Base-by-base conservation (phyloP, 805 yeast genomes). In the Lachancea cidri region DNA sequence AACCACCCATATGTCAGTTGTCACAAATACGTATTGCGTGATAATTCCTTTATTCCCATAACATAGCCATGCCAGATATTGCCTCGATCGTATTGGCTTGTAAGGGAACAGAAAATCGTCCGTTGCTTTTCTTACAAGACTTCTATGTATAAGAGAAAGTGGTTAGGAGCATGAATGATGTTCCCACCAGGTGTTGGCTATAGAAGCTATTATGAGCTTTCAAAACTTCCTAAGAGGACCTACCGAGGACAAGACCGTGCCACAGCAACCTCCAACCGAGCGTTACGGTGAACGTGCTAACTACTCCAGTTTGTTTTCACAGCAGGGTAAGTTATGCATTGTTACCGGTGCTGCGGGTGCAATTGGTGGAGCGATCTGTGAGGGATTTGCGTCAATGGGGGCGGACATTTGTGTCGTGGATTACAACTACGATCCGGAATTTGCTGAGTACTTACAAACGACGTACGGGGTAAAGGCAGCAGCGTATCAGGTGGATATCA, bases 331-430 rank as follows among this genome's bases (percentile, higher is more conserved):
- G 64, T 80, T 81, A 13, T 91, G 93, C 31, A 77, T 85, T 4
- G 75, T 86, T 43, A 84, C 94, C 13, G 95, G 95, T 34, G 84
- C 86, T n/a, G 80, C 89, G 14, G 72, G 83, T 38, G 95, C 95
- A 29, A 86, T 86, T 52, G 95, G 95, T 14, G 76, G 65, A 52
- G 86, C 85, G 4, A 81, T 84, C 29, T 93, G 93, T 39, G 85
- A 80, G 60, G 89, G 87, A 1, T 85, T 71, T 55, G 83, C 88
- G 39, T 89, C 85, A 64, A 88, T 89, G 4, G 95, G 95, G 36
- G 94, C 94, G 5, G 65, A 60, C 36, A 45, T 55, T 33, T 43
- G 47, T 15, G 32, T 49, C 24, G 17, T 49, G 40, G 53, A 50
- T 39, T 47, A 43, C 46, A 40, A 41, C 29, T 48, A 38, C 38